Evolutionary conservation across 352 stramenopile species (phyloP).

Genomic region (Pythium aquatile): DNA sequence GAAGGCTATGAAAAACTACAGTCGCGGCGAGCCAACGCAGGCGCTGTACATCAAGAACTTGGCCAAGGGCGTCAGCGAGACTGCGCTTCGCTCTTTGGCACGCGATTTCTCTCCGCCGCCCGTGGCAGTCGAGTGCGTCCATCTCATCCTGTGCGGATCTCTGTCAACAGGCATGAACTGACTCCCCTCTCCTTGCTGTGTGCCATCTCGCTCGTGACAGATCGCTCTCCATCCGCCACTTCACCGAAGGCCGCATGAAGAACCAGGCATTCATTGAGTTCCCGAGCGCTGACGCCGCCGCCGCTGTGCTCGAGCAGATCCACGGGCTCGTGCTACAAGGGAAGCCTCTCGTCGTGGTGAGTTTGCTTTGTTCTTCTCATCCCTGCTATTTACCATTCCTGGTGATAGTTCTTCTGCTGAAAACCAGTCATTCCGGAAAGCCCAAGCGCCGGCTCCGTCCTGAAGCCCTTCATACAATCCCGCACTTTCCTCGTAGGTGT

Average conservation of each 20-base stretch:
- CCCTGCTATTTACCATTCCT: neutral
- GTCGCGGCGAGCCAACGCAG: conserved; percentile 42
- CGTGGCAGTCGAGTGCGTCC: conserved; percentile 30
- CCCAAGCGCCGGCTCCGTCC: neutral
- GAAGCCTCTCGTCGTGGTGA: conserved; percentile 83
- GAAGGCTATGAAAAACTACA: conserved; percentile 76
- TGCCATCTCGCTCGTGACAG: conserved; percentile 23
- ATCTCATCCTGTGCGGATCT: no score
- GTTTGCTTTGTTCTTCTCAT: conserved; percentile 17
- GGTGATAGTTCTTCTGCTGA: no score
- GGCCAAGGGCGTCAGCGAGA: conserved; percentile 41
- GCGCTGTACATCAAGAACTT: conserved; percentile 87
- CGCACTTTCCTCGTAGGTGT: neutral
- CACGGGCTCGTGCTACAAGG: conserved; percentile 74
- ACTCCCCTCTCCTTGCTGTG: no score
- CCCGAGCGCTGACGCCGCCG: conserved; percentile 46
- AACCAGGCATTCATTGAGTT: conserved; percentile 85
- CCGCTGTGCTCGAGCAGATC: conserved; percentile 43
- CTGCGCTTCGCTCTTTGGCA: conserved; percentile 10
- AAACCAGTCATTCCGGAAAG: conserved; percentile 14
- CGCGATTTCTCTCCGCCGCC: neutral
- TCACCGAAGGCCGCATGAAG: conserved; percentile 81
- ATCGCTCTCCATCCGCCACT: conserved; percentile 56
- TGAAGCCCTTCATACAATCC: neutral
- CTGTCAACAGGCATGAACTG: no score